These are phyloP conservation scores for Aspergillus arachidicola DNA, from an alignment of 2,329 filamentous ascomycete species.

Conservation along the genomic window DNA sequence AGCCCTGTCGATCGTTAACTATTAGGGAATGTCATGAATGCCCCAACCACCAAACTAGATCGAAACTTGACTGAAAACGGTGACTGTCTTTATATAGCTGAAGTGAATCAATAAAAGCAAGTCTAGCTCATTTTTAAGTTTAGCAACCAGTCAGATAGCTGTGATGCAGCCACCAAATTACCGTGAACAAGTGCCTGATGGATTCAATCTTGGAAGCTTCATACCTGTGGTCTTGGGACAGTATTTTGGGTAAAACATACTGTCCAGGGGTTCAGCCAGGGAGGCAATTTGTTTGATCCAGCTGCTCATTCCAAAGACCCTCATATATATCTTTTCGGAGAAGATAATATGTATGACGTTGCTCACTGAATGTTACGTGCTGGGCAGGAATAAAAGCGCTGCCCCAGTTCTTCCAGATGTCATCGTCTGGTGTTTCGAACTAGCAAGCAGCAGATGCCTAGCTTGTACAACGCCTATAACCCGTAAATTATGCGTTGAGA, in stretches of 20 bases:
- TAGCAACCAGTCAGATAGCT: background rate
- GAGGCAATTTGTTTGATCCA: background rate
- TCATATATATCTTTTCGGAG: background rate
- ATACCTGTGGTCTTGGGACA: background rate
- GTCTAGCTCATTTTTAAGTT: background rate
- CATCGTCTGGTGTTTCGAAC: background rate
- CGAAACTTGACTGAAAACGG: background rate
- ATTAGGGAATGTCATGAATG: background rate
- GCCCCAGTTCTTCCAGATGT: background rate
- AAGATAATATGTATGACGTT: background rate
- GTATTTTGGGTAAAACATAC: background rate
- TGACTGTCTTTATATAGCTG: background rate
- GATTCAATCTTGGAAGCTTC: background rate
- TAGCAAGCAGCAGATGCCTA: background rate
- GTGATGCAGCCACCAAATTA: background rate
- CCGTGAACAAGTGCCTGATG: background rate
- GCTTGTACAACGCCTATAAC: background rate
- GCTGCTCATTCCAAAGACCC: background rate
- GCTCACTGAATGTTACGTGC: background rate
- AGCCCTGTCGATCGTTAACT: background rate
- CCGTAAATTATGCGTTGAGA: background rate
- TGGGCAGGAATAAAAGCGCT: background rate
- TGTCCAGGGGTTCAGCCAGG: no score
- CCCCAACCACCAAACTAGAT: constrained; percentile 2
- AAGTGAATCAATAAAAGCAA: constrained; percentile 1